Evolutionary conservation across 179 eudicot species (phyloP), one percentile per base, ranked within the genome.

Genomic region (Silene coronaria): DNA sequence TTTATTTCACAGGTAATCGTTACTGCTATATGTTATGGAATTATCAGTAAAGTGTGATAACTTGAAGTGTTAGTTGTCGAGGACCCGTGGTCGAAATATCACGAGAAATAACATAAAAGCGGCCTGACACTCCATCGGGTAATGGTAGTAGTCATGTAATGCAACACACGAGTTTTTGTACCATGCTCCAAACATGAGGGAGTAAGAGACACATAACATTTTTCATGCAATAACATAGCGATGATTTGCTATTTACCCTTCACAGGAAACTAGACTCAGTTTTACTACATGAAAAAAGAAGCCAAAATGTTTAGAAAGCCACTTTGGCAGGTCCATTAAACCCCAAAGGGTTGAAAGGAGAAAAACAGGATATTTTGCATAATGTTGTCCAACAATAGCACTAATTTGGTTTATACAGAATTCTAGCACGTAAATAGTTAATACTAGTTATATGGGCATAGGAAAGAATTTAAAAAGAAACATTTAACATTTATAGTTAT

Each of bases 211-310:
- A 42, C 48, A 1, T 42, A 11, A 11, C 48, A 42, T 42, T 7
- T 42, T 11, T 42, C 48, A 42, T 42, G 48, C 48, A 6, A 42
- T 42, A 42, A 28, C 32, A 3, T 1, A 42, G 48, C 1, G 10
- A 24, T 21, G 67, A 13, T 26, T 23, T 26, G 30, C 67, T 5
- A 26, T 62, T 26, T 16, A 62, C 67, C 28, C 67, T 23, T 62
- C 16, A 23, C 30, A 24, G n/a, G 28, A 26, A 26, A 23, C 16
- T 62, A 12, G 32, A 62, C 28, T 23, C 27, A 11, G 12, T 22
- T 62, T 8, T 62, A 62, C 67, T 62, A 22, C 67, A 62, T 62
- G 32, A 22, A 62, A 62, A 62, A 62, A 62, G 16, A 62, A 26
- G 32, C 32, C 67, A 62, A 26, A 62, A 26, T 4, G 67, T 22